A percentile compares a stretch with the other conserved stretches of the same genome.
phyloP scores from a whole-genome alignment of 129 eudicot genomes.

The Pulicaria dysenterica region DNA sequence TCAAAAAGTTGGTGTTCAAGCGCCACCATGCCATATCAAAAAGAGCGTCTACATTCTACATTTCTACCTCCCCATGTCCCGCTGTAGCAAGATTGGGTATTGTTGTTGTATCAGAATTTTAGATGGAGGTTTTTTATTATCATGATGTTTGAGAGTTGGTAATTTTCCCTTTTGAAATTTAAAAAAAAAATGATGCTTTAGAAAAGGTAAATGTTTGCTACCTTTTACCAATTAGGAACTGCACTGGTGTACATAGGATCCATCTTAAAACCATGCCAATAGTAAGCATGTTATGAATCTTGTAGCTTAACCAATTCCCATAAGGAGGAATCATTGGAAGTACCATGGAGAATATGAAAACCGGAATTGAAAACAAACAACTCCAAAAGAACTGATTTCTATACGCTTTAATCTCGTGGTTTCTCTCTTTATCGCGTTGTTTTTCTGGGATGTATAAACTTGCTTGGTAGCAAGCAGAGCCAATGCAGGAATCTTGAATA shows the following conservation, averaged over 20 bases:
- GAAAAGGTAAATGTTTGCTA: slow-evolving; percentile 28
- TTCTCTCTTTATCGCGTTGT: slow-evolving; percentile 61
- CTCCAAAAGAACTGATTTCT: slow-evolving; percentile 80
- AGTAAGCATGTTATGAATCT: slow-evolving; percentile 78
- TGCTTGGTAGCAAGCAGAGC: slow-evolving; percentile 56
- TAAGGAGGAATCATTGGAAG: slow-evolving; percentile 87
- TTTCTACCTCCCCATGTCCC: no score
- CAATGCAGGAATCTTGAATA: slow-evolving; percentile 53
- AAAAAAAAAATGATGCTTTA: neutral
- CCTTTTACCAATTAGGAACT: slow-evolving; percentile 91
- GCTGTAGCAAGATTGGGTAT: no score
- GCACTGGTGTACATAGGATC: slow-evolving; percentile 89
- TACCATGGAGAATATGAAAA: slow-evolving; percentile 79
- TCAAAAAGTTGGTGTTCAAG: no score
- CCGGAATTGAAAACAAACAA: slow-evolving; percentile 79
- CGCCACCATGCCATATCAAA: no score
- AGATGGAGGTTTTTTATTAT: no score
- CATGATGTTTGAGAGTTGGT: neutral
- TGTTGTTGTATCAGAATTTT: no score
- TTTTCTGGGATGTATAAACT: slow-evolving; percentile 64
- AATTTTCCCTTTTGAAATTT: neutral
- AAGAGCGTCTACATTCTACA: no score
- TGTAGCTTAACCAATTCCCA: slow-evolving; percentile 89
- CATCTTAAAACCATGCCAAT: slow-evolving; percentile 80
- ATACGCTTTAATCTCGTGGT: slow-evolving; percentile 61